Base-by-base conservation (phyloP, 306 rosid genomes). In the Malus asiatica region DNA sequence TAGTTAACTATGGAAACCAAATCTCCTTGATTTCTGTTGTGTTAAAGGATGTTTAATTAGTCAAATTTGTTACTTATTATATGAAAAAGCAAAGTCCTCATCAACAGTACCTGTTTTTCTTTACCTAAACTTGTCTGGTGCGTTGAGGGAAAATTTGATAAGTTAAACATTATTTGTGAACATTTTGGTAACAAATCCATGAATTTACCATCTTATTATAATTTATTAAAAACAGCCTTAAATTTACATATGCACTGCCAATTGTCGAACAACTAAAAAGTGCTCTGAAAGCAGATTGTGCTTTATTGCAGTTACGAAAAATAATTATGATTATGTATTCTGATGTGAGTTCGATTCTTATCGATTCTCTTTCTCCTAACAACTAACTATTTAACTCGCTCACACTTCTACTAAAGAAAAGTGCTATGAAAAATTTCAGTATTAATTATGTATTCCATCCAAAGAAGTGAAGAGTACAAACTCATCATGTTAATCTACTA, bases 21-120 rank as follows among this genome's bases (percentile, higher is more conserved):
- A 71, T 29, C 48, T 52, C 75, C 64, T 71, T 53, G 64, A 20
- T 32, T 30, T 70, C 63, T 70, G 74, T 68, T 27, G 32, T 69
- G 40, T 27, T 48, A 48, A 5, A 48, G 20, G 55, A 5, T 48
- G 20, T n/a, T 20, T n/a, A 22, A 57, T 57, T 57, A 11, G 29
- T 57, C 62, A 57, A 57, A n/a, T 57, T n/a, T 57, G 62, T 57
- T 57, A n/a, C 58, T 16, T 51, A 12, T 8, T 57, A 22, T n/a
- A 57, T 57, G 61, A 20, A 57, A 45, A 71, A 71, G 59, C 38
- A 8, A 16, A 68, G 73, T 44, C 73, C 16, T 13, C 66, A 5
- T 27, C 38, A 27, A 48, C 42, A 11, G 74, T 48, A 48, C 25
- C 8, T 22, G 12, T 8, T 59, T 57, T 57, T 57, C 55, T 48